Percentiles rank a stretch among this genome's conserved stretches.
Evolutionary conservation across 2,329 filamentous ascomycete genomes (phyloP).

Genomic region (Colletotrichum eremochloae): DNA sequence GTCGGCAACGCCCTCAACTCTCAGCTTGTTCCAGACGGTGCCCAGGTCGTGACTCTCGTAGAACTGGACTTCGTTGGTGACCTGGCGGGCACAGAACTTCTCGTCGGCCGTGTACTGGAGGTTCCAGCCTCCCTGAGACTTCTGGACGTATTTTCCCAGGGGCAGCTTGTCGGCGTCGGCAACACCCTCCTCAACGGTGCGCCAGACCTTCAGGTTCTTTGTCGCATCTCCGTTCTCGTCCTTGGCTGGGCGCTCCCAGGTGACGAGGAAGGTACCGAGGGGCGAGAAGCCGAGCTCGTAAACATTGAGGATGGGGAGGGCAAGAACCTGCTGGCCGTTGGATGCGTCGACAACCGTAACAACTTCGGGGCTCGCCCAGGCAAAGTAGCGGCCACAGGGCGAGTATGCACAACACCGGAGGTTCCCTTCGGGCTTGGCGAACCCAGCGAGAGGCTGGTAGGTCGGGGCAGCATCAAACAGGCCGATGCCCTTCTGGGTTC

Average conservation of each 20-base stretch:
- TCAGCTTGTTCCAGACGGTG: slow-evolving; percentile 95
- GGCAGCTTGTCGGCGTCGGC: slow-evolving; percentile 76
- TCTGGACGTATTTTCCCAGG: slow-evolving; percentile 93
- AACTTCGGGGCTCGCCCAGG: slow-evolving; percentile 90
- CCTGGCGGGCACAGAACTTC: slow-evolving; percentile 89
- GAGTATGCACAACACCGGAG: slow-evolving; percentile 96
- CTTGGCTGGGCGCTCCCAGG: slow-evolving; percentile 94
- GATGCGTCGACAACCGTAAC: slow-evolving; percentile 89
- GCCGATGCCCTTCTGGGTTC: slow-evolving; percentile 96
- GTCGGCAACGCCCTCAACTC: slow-evolving; percentile 88
- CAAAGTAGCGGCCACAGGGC: slow-evolving; percentile 94
- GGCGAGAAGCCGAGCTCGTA: slow-evolving; percentile 97
- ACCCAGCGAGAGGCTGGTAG: slow-evolving; percentile 88
- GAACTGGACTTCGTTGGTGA: slow-evolving; percentile 98
- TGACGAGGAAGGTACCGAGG: slow-evolving; percentile 91
- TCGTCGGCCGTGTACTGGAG: slow-evolving; percentile 97
- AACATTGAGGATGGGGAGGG: slow-evolving; percentile 83
- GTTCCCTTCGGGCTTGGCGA: slow-evolving; percentile 90
- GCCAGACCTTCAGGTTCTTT: slow-evolving; percentile 98
- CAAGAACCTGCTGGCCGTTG: slow-evolving; percentile 79
- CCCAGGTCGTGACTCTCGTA: slow-evolving; percentile 89
- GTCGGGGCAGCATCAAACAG: slow-evolving; percentile 91
- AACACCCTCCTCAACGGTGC: slow-evolving; percentile 78
- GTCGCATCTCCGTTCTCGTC: slow-evolving; percentile 93
- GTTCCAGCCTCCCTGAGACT: slow-evolving; percentile 96